These are phyloP conservation scores for Lachnellula arida DNA, from an alignment of 2,329 filamentous ascomycete genomes.

Conservation along the genomic window DNA sequence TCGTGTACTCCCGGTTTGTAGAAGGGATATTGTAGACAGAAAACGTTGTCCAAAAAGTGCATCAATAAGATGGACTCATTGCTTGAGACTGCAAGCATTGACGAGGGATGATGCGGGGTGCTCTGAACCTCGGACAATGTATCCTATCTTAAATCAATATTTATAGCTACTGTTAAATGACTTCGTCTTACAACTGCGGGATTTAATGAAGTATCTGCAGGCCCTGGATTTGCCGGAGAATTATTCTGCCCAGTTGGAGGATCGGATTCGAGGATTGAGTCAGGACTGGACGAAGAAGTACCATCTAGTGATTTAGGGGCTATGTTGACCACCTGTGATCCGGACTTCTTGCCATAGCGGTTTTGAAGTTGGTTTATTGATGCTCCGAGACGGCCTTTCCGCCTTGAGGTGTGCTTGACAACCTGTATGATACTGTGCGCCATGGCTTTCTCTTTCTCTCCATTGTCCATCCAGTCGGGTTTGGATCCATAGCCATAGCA, in stretches of 20 bases:
- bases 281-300: slow-evolving; percentile 10
- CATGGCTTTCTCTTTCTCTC: slow-evolving; percentile 37
- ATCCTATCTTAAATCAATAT: not conserved
- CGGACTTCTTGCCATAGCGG: not conserved
- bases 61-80: slow-evolving; percentile 39
- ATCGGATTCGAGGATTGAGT: slow-evolving; percentile 1
- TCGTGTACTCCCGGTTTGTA: slow-evolving; percentile 52
- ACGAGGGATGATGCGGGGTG: not conserved
- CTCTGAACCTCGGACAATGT: not conserved
- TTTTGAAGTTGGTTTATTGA: slow-evolving; percentile 1
- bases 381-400: slow-evolving; percentile 30
- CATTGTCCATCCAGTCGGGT: slow-evolving; percentile 24
- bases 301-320: slow-evolving; percentile 13
- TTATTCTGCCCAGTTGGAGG: not conserved
- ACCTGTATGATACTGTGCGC: slow-evolving; percentile 51
- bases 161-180: not conserved
- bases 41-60: slow-evolving; percentile 58
- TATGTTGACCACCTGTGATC: slow-evolving; percentile 4
- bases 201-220: not conserved
- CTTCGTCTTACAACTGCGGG: not conserved
- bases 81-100: slow-evolving; percentile 5
- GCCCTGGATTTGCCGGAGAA: not conserved
- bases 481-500: slow-evolving; percentile 47
- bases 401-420: slow-evolving; percentile 42
- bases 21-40: slow-evolving; percentile 60